These are phyloP conservation scores for Ulvella scutata DNA, from an alignment of 139 green algal species.

Conservation along the genomic window DNA sequence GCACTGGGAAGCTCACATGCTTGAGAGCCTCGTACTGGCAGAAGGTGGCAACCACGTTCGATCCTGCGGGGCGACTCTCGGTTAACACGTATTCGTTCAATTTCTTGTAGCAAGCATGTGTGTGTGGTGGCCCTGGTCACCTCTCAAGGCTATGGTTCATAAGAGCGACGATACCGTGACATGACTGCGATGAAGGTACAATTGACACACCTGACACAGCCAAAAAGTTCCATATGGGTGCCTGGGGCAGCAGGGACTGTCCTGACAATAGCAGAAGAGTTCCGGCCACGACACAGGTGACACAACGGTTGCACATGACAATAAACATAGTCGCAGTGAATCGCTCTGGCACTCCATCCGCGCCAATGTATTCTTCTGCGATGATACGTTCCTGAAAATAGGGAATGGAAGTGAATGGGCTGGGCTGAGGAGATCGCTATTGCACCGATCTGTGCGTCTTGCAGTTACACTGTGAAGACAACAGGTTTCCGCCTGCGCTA, in stretches of 20 bases:
- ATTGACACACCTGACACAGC: constrained; percentile 29
- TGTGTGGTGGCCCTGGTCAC: no score
- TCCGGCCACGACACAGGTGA: constrained; percentile 49
- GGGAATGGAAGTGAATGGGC: no score
- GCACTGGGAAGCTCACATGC: constrained; percentile 89
- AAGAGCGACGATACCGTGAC: no score
- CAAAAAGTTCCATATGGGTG: constrained; percentile 50
- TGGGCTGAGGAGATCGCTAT: no score
- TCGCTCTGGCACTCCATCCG: constrained; percentile 34
- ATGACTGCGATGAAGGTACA: no score
- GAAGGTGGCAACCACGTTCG: constrained; percentile 89
- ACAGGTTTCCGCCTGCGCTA: no score
- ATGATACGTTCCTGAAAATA: constrained; percentile 97
- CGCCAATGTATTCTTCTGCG: constrained; percentile 30
- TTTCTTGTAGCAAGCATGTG: no score
- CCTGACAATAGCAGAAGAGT: constrained; percentile 24
- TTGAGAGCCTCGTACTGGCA: constrained; percentile 98
- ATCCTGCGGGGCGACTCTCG: no score
- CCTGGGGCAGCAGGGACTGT: constrained; percentile 25
- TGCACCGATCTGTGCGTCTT: no score
- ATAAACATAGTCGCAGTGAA: constrained; percentile 89
- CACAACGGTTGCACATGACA: constrained; percentile 85
- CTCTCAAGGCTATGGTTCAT: no score
- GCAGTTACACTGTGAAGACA: no score
- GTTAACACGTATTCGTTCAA: no score